These are phyloP conservation scores for Mycena amicta DNA, from an alignment of 768 basidiomycete species.

Conservation along the genomic window DNA sequence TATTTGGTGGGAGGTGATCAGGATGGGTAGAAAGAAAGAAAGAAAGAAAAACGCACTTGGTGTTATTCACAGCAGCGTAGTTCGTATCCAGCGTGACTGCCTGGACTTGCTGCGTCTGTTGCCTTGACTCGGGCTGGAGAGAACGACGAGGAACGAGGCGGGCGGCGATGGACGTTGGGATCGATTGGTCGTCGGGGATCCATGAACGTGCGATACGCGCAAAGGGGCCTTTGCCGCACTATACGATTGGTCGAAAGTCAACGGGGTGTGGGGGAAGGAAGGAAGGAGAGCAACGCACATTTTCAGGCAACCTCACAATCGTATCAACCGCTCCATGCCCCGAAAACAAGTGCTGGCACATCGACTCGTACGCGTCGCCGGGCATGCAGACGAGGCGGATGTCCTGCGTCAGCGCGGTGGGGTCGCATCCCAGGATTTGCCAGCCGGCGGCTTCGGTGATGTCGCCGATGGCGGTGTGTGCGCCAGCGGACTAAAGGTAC, in stretches of 20 bases:
- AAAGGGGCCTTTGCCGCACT: constrained; percentile 29
- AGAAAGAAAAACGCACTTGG: constrained; percentile 10
- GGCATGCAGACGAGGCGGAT: constrained; percentile 23
- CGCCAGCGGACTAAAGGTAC: background rate
- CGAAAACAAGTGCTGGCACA: constrained; percentile 14
- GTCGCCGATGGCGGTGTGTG: constrained; percentile 13
- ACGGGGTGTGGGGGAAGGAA: too few species aligned
- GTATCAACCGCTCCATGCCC: constrained; percentile 32
- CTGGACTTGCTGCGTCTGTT: constrained; percentile 23
- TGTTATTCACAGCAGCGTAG: constrained; percentile 23
- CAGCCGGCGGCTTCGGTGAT: constrained; percentile 19
- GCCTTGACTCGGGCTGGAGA: too few species aligned
- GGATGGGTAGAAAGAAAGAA: background rate
- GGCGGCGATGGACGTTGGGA: constrained; percentile 21
- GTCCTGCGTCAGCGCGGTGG: constrained; percentile 15
- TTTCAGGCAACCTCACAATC: constrained; percentile 35
- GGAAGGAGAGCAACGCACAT: too few species aligned
- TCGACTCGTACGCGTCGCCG: background rate
- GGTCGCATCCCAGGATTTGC: constrained; percentile 15
- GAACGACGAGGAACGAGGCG: constrained; percentile 24
- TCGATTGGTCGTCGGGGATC: constrained; percentile 32
- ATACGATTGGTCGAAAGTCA: too few species aligned
- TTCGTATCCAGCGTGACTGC: constrained; percentile 33
- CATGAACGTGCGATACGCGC: constrained; percentile 32
- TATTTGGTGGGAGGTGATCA: background rate